Evolutionary conservation across 2,329 filamentous ascomycete genomes (phyloP), one percentile per base, ranked within the genome.

Genomic region (Colletotrichum eleusines): DNA sequence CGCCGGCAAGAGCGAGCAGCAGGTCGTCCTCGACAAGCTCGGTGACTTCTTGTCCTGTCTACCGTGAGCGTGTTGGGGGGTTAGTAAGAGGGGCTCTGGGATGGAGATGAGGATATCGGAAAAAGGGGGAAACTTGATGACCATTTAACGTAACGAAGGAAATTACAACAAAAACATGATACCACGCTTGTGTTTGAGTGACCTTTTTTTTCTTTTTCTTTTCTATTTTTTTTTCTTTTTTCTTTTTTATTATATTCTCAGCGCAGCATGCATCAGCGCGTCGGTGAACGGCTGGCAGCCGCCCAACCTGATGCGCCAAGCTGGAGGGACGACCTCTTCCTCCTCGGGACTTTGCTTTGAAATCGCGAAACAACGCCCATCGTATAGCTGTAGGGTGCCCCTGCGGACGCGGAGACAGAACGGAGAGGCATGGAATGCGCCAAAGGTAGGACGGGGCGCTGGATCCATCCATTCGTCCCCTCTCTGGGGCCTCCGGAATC

Each of bases 11-110:
- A 84, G 81, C 2, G 77, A 81, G 75, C 89, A 91, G 81, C 81
- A 77, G 4, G 76, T 81, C 31, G 87, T 90, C 54, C 67, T 87
- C 73, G 76, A 84, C 23, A 89, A 87, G 78, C 74, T 91, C 69
- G 77, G 79, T 16, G 77, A 77, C 46, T 77, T 89, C 31, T 74
- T 89, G 69, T 81, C 79, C 12, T 88, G 87, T 75, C 72, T 87
- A 72, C 79, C 83, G 40, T 81, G 38, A 57, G 48, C 16, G 2
- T 18, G 8, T 4, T 5, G 5, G 18, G 23, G 7, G 1, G 20
- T 33, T 7, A 11, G 1, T 4, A 33, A 9, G 18, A 6, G 11
- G 1, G 2, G 5, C n/a, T n/a, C n/a, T 0, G 5, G 23, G 5
- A 42, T n/a, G 6, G 3, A 2, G 3, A 7, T 40, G 53, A 14